Percentiles rank a stretch among this genome's conserved stretches.
These are phyloP conservation scores for Saccharum officinarum DNA, from an alignment of 176 grass and related monocot species.

Conservation along the genomic window DNA sequence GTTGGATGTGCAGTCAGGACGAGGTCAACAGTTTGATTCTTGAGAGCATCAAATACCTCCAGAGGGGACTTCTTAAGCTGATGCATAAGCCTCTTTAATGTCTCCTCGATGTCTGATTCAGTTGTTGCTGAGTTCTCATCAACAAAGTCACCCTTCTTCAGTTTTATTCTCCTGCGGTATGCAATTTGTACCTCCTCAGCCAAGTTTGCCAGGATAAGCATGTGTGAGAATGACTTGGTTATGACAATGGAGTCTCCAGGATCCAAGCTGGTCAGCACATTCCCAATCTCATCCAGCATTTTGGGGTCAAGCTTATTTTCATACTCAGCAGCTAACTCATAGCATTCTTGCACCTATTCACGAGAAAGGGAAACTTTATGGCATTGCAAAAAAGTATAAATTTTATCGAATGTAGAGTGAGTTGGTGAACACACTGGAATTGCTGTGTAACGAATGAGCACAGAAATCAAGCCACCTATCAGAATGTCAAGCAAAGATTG, in stretches of 20 bases:
- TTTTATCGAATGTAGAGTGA: neutral
- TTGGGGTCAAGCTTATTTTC: constrained; percentile 63
- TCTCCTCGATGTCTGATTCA: constrained; percentile 93
- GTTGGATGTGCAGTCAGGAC: constrained; percentile 96
- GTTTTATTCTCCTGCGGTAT: constrained; percentile 73
- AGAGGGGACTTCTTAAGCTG: constrained; percentile 71
- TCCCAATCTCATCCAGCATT: constrained; percentile 76
- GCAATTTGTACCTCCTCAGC: constrained; percentile 98
- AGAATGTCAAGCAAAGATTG: neutral
- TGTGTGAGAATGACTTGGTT: constrained; percentile 84
- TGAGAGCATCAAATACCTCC: constrained; percentile 86
- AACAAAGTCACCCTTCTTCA: constrained; percentile 89
- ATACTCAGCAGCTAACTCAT: constrained; percentile 89
- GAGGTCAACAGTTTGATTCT: constrained; percentile 87
- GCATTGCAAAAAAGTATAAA: neutral
- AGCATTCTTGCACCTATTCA: constrained; percentile 89
- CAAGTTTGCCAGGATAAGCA: constrained; percentile 96
- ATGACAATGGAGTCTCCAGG: constrained; percentile 85
- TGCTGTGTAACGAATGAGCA: neutral
- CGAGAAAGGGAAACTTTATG: constrained; percentile 11
- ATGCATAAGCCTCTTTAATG: constrained; percentile 69
- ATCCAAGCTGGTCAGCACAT: constrained; percentile 68
- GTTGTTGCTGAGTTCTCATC: constrained; percentile 90
- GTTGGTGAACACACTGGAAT: neutral
- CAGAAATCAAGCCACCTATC: neutral